Evolutionary conservation across 176 grass and related monocot genomes (phyloP).

Genomic region (Avena atlantica): DNA sequence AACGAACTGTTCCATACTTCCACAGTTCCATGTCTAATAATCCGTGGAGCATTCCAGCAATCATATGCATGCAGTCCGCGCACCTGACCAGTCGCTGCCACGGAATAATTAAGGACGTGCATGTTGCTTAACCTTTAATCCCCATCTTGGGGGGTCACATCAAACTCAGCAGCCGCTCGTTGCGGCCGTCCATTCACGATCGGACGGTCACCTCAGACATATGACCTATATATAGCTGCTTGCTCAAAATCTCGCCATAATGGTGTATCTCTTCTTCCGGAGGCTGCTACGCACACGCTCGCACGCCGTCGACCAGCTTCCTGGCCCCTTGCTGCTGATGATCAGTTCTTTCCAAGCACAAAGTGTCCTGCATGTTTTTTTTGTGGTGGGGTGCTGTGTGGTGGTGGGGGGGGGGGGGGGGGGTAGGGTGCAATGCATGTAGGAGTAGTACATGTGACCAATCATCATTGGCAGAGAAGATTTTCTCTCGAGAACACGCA

Average conservation of each 20-base stretch:
- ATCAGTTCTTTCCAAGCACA: background rate
- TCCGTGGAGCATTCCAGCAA: too few relatives aligned
- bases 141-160: background rate
- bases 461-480: background rate
- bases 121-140: background rate
- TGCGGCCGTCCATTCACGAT: background rate
- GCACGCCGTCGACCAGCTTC: conserved; percentile 12
- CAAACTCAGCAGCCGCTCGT: background rate
- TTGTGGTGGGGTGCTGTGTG: too few relatives aligned
- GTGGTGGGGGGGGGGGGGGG: too few relatives aligned
- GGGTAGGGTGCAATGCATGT: background rate
- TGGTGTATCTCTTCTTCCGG: conserved; percentile 20
- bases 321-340: background rate
- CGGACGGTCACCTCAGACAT: background rate
- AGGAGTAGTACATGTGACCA: background rate
- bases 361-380: background rate
- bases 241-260: background rate
- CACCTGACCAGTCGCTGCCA: conserved; percentile 1
- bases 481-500: background rate
- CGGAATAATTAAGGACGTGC: background rate
- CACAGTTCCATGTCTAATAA: background rate
- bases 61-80: background rate
- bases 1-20: background rate
- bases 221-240: background rate
- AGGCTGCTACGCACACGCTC: conserved; percentile 13